Evolutionary conservation across 768 basidiomycete genomes (phyloP), one percentile per base, ranked within the genome.

Genomic region (Rickenella mellea): DNA sequence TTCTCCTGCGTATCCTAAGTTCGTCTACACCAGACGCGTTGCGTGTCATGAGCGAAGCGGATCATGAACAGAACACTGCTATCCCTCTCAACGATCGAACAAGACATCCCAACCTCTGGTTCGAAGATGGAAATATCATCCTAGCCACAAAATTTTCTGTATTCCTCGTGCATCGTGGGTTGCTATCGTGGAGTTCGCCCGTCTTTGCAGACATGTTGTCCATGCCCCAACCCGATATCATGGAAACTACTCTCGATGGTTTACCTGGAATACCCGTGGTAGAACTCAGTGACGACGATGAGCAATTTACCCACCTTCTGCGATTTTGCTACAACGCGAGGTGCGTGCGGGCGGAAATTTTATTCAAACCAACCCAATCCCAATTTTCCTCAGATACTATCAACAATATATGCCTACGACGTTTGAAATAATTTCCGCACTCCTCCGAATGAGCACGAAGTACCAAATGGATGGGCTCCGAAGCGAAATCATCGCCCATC

Each of bases 381-480:
- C n/a, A n/a, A 57, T 53, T 6, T 52, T 46, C 20, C 27, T 54
- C 27, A 51, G n/a, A n/a, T n/a, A 55, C 25, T 44, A 51, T 12
- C 40, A 44, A 6, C 35, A 46, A 5, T 20, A 55, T 7, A 54
- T 51, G 11, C 29, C 39, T 4, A 44, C 35, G 25, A 42, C 69
- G 27, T 65, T 73, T 25, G 60, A 42, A 14, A 65, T 66, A 40
- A 61, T 70, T 42, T 58, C 66, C 20, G n/a, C n/a, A n/a, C n/a
- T 53, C 6, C 43, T 53, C 9, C 52, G 51, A 6, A 27, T 55
- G 12, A 48, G 47, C 31, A 55, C 49, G 25, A 55, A 55, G 38
- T 55, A 55, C 42, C 20, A 44, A 17, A 44, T 44, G 5, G 27
- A 29, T 9, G 26, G 19, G 3, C 47, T 54, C 0, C 48, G 53